Evolutionary conservation across 768 basidiomycete genomes (phyloP), one percentile per base, ranked within the genome.

Genomic region (Filobasidium floriforme): DNA sequence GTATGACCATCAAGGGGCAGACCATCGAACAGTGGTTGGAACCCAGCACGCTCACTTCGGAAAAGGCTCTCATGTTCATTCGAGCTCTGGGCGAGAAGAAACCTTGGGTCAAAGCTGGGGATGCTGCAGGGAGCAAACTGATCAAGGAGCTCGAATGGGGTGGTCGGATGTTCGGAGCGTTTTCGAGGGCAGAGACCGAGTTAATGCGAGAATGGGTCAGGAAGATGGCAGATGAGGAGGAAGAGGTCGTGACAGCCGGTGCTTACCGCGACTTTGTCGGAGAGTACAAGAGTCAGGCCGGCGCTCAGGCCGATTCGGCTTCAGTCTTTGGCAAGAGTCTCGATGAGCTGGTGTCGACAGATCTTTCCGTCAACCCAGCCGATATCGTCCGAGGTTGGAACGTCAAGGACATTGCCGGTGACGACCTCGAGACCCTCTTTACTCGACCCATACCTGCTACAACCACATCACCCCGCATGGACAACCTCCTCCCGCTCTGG

Each of bases 101-200:
- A 60, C 71, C 72, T 4, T 74, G 72, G 70, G 67, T 76, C 18
- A 65, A 66, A 18, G 65, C 65, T 11, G 73, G 75, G 14, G 68
- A 71, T 41, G 55, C 69, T 3, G 59, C 40, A 12, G 41, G 63
- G 49, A 73, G 72, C 66, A 63, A 68, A 24, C 63, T 76, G 9
- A 65, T 74, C 41, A 65, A 63, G 54, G 73, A 73, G 62, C 59
- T 74, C 29, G 68, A 70, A 44, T 76, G 75, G 75, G 73, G 73
- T 54, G 73, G 75, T 15, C 61, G 71, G 60, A 76, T 76, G 75
- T 76, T 76, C 64, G 75, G 75, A 0, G 75, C 75, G 1, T 76
- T 76, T 46, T 72, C 75, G 19, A 52, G 67, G 43, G 41, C 61
- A 18, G 75, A 76, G 44, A 60, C 63, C 9, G 60, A 65, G 28